Percentiles rank a stretch among this genome's conserved stretches.
Conservation (phyloP, 2,329 filamentous ascomycete species). For the Pyricularia pennisetigena region DNA sequence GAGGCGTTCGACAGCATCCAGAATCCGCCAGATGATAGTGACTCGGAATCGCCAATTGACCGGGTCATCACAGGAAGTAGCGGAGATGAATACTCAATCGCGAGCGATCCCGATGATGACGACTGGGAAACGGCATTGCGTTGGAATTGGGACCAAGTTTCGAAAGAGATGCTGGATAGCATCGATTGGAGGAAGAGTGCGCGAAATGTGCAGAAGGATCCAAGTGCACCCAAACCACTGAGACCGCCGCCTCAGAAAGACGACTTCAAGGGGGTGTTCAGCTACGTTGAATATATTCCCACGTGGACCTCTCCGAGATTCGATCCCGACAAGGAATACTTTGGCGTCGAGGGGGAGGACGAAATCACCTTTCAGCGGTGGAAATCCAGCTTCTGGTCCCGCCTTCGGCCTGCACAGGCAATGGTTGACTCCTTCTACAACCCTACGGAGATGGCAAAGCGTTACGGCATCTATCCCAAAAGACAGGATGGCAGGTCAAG, state of each 20-base stretch:
- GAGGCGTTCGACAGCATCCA: neutral
- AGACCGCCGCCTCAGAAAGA: neutral
- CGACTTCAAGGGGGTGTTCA: neutral
- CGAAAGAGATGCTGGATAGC: neutral
- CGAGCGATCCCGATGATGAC: neutral
- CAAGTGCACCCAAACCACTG: neutral
- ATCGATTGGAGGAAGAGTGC: neutral
- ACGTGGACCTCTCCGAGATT: neutral
- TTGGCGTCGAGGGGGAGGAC: neutral
- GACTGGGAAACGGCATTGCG: neutral
- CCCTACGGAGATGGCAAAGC: neutral
- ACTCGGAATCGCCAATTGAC: neutral
- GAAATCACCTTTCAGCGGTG: neutral
- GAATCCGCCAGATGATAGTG: neutral
- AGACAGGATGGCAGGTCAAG: neutral
- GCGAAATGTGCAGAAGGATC: neutral
- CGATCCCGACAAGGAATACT: neutral
- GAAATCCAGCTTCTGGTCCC: neutral
- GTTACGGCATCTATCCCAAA: neutral
- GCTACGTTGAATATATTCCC: neutral
- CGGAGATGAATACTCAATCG: neutral
- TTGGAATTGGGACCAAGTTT: neutral
- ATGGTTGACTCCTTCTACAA: neutral
- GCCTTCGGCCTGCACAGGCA: neutral
- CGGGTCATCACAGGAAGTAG: neutral